A percentile compares a stretch with the other conserved stretches of the same genome.
Conservation (phyloP, 495 filamentous ascomycete genomes). For the Poronia punctata region DNA sequence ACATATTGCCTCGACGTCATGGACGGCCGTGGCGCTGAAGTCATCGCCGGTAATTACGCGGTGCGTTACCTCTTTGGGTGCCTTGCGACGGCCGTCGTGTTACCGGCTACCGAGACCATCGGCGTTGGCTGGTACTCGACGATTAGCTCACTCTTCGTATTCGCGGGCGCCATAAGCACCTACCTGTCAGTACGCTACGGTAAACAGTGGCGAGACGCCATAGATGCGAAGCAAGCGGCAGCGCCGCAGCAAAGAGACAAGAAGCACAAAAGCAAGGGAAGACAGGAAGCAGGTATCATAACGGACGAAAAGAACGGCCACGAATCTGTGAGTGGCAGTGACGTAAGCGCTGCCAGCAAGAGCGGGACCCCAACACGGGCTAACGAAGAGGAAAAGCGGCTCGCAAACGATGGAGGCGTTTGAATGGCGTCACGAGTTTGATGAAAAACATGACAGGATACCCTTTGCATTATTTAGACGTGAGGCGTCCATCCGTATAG, state of each 20-base stretch:
- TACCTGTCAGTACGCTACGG: constrained; percentile 48
- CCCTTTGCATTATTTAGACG: neutral
- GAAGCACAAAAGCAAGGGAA: constrained; percentile 13
- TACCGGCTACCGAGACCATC: constrained; percentile 58
- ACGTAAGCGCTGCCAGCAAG: neutral
- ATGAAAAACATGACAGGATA: constrained; percentile 4
- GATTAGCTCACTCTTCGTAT: constrained; percentile 50
- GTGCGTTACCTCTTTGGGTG: constrained; percentile 64
- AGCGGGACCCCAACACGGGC: too few relatives aligned
- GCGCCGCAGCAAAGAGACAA: too few relatives aligned
- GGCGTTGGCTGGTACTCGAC: constrained; percentile 63
- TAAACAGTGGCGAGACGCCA: constrained; percentile 44
- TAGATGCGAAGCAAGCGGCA: constrained; percentile 43
- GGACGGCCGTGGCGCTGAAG: constrained; percentile 56
- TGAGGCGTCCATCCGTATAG: constrained; percentile 2
- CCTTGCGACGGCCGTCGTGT: constrained; percentile 54
- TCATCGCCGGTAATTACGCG: constrained; percentile 69
- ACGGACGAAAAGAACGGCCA: neutral
- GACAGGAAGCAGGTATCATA: constrained; percentile 8
- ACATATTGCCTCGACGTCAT: constrained; percentile 74
- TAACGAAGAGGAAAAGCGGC: too few relatives aligned
- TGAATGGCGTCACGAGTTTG: neutral
- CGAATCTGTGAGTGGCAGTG: constrained; percentile 1
- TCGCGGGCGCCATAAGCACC: constrained; percentile 37
- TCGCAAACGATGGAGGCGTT: neutral